Base-by-base conservation (phyloP, 306 rosid genomes). In the Quercus gilva region DNA sequence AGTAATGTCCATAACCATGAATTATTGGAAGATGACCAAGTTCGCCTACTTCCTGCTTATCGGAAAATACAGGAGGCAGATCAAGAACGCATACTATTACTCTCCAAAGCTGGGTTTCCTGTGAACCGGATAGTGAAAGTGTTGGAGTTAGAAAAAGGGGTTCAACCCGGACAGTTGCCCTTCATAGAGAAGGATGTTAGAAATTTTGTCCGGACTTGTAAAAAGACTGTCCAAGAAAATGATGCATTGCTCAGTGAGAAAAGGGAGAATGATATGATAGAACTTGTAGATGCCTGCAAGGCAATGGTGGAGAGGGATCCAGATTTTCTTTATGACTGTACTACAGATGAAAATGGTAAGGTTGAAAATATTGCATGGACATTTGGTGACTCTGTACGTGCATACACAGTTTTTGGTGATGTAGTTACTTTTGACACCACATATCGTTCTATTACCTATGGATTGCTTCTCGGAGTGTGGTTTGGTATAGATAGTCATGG, bases 161-260 rank as follows among this genome's bases (percentile, higher is more conserved):
- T 90, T 71, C 94, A 88, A 63, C 89, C 91, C 17, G 91, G 90
- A 72, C 88, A 86, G 51, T 78, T 88, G 68, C 91, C 94, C 52
- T 90, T 90, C 87, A 88, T 90, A 75, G 94, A 90, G 78, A 90
- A 90, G 85, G 94, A 90, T 79, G 91, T 90, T 77, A 87, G 94
- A 76, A 90, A 90, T 78, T 90, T 86, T 74, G 86, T 90, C 74
- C 84, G 91, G 78, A 87, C 89, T 73, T 90, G 91, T 82, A 90
- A 90, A 87, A 90, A 88, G 83, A 76, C 89, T 7, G 90, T 88
- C 60, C 91, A 90, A 81, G 94, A 90, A 70, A 90, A 76, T 80
- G 91, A 90, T 84, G 90, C 86, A 53, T 75, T 90, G 74, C 91
- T 90, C 74, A 80, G 60, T 68, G 91, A 86, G 85, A 88, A 88